phyloP scores from a whole-genome alignment of 371 early-diverging fungal species.

The Rhizomucor miehei region DNA sequence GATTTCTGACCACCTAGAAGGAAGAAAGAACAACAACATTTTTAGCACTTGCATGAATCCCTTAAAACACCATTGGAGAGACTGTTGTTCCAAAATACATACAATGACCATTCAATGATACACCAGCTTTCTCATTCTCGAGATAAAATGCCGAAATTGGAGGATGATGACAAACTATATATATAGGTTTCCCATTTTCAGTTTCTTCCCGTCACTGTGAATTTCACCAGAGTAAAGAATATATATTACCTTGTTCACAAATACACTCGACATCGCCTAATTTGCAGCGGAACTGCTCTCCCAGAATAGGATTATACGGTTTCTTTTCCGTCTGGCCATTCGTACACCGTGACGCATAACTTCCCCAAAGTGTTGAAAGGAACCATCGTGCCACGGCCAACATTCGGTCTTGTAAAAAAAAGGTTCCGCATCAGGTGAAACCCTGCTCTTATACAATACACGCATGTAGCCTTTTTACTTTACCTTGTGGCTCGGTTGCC shows the following conservation, averaged over 20 bases:
- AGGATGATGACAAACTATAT: conserved; percentile 91
- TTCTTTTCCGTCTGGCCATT: conserved; percentile 62
- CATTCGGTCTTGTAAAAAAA: conserved; percentile 53
- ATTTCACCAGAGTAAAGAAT: not conserved
- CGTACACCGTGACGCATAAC: conserved; percentile 46
- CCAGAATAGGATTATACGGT: conserved; percentile 83
- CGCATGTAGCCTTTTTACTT: not conserved
- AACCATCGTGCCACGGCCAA: conserved; percentile 71
- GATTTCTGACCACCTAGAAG: conserved; percentile 50
- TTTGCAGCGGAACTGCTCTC: conserved; percentile 78
- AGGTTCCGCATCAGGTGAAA: not conserved
- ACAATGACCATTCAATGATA: conserved; percentile 66
- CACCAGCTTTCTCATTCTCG: conserved; percentile 62
- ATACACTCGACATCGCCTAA: conserved; percentile 38
- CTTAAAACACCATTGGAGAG: too few relatives aligned
- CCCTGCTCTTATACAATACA: not conserved
- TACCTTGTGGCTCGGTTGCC: conserved; percentile 53
- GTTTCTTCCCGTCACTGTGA: not conserved
- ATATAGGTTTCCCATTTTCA: not conserved
- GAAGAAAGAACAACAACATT: not conserved
- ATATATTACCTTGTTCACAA: conserved; percentile 57
- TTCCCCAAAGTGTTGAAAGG: conserved; percentile 72
- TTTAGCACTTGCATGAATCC: not conserved
- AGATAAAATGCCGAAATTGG: conserved; percentile 77
- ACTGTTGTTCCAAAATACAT: too few relatives aligned